A percentile compares a stretch with the other conserved stretches of the same genome.
These are phyloP conservation scores for Cynara cardunculus DNA, from an alignment of 129 eudicot genomes.

Conservation along the genomic window DNA sequence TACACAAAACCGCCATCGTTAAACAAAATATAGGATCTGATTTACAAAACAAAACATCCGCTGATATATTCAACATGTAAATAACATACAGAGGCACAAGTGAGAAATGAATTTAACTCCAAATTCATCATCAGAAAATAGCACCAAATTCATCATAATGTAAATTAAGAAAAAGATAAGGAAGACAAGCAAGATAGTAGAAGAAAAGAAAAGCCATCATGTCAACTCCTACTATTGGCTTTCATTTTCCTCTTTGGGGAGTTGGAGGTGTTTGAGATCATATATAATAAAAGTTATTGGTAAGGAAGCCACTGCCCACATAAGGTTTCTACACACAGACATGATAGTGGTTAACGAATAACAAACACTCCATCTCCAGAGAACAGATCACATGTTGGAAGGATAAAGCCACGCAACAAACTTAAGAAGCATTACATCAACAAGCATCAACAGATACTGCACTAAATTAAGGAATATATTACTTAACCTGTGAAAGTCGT, in stretches of 20 bases:
- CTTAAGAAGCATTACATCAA: not conserved
- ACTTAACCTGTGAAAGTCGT: not conserved
- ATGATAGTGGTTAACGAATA: not conserved
- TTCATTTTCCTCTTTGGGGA: not conserved
- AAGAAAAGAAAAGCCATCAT: not conserved
- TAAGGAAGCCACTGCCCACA: not conserved
- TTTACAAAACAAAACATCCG: not conserved
- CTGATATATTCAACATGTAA: not conserved
- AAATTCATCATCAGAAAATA: not conserved
- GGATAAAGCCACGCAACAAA: not conserved
- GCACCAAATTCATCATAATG: not conserved
- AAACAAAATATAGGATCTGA: not conserved
- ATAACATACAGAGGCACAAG: not conserved
- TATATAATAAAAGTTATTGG: not conserved
- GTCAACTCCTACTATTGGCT: not conserved
- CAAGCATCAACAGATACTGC: not conserved
- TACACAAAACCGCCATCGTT: not conserved
- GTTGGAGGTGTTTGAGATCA: not conserved
- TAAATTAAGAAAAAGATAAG: not conserved
- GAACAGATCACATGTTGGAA: not conserved
- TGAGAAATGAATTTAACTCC: not conserved
- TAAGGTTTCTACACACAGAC: not conserved
- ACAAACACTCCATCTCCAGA: not conserved
- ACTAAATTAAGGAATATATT: not conserved
- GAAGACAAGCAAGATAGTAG: not conserved